A percentile compares a stretch with the other conserved stretches of the same genome.
Evolutionary conservation across 2,329 filamentous ascomycete species (phyloP).

Genomic region (Pseudogymnoascus sp.): DNA sequence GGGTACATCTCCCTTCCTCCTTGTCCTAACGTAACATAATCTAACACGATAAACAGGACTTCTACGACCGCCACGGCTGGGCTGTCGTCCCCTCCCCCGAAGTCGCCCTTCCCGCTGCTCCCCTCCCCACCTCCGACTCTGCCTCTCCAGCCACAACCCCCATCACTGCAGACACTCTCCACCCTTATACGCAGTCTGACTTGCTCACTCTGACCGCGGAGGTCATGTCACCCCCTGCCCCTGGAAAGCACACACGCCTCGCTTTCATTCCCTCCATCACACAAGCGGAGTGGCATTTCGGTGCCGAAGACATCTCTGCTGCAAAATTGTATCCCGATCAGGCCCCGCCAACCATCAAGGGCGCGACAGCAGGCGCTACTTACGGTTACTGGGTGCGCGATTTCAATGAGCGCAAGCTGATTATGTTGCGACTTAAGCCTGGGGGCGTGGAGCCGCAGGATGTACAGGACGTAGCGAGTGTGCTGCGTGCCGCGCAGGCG

Average conservation of each 20-base stretch:
- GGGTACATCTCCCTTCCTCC: background rate
- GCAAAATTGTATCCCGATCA: constrained; percentile 11
- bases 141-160: background rate
- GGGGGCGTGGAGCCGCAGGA: constrained; percentile 5
- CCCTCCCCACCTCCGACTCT: constrained; percentile 6
- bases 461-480: constrained; percentile 22
- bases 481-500: constrained; percentile 30
- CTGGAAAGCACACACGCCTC: constrained; percentile 18
- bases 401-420: background rate
- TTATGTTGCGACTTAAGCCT: background rate
- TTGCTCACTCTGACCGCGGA: background rate
- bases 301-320: background rate
- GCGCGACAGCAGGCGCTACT: background rate
- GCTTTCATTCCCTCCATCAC: constrained; percentile 22
- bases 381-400: background rate
- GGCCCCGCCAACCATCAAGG: constrained; percentile 25
- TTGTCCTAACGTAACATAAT: background rate
- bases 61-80: constrained; percentile 33
- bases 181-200: background rate
- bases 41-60: constrained; percentile 13
- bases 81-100: constrained; percentile 27
- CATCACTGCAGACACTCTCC: background rate
- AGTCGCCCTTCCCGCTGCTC: constrained; percentile 28
- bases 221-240: background rate
- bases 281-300: constrained; percentile 20